These are phyloP conservation scores for Diversispora epigaea DNA, from an alignment of 192 early-diverging fungal species.

Conservation along the genomic window DNA sequence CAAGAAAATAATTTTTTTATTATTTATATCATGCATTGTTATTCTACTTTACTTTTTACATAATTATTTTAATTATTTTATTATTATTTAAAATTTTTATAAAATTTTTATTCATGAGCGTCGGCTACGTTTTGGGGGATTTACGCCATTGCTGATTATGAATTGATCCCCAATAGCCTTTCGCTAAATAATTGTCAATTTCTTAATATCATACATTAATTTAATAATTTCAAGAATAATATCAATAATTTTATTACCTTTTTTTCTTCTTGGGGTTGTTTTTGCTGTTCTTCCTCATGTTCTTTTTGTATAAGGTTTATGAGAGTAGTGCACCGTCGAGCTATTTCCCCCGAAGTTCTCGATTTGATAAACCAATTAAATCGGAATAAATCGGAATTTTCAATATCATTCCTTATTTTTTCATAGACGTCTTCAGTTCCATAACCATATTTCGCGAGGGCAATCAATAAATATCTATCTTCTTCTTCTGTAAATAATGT, in stretches of 20 bases:
- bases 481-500: conserved; percentile 91
- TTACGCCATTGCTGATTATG: not conserved
- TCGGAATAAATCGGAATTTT: conserved; percentile 76
- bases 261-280: not conserved
- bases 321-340: conserved; percentile 81
- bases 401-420: conserved; percentile 81
- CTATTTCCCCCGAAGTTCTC: conserved; percentile 81
- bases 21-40: not conserved
- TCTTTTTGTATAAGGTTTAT: conserved; percentile 68
- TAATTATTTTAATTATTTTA: too few relatives aligned
- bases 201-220: not conserved
- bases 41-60: not conserved
- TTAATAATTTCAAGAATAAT: not conserved
- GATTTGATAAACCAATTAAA: conserved; percentile 99
- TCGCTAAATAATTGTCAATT: not conserved
- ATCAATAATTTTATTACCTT: not conserved
- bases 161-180: not conserved
- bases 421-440: conserved; percentile 93
- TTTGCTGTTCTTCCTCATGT: conserved; percentile 39
- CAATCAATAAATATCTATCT: conserved; percentile 93
- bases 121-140: not conserved
- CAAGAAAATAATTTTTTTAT: conserved; percentile 29
- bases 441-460: conserved; percentile 84
- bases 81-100: too few relatives aligned
- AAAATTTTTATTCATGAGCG: not conserved